These are phyloP conservation scores for Trametes cingulata DNA, from an alignment of 768 basidiomycete species.

Conservation along the genomic window DNA sequence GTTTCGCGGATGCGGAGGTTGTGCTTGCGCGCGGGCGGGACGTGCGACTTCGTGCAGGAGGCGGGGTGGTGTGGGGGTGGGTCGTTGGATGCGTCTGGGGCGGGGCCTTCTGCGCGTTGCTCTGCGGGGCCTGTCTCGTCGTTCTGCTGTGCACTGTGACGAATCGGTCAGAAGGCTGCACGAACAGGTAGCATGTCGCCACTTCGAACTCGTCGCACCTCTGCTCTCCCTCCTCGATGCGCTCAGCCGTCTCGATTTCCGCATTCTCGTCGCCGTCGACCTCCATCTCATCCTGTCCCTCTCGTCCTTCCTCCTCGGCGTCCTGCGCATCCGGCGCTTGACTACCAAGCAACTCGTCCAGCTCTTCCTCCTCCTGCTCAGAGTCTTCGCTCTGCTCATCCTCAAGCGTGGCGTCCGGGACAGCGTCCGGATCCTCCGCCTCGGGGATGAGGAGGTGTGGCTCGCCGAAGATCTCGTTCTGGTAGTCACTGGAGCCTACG, in stretches of 20 bases:
- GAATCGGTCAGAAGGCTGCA: too few relatives aligned
- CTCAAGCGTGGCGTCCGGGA: not conserved
- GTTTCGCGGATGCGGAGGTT: not conserved
- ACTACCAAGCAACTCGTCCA: not conserved
- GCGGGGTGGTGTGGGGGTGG: not conserved
- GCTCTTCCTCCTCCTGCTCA: not conserved
- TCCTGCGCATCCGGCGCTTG: not conserved
- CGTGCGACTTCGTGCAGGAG: not conserved
- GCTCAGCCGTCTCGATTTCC: too few relatives aligned
- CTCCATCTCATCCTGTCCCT: not conserved
- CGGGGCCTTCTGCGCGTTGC: too few relatives aligned
- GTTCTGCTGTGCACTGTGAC: too few relatives aligned
- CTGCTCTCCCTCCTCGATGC: too few relatives aligned
- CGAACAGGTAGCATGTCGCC: too few relatives aligned
- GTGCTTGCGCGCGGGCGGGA: not conserved
- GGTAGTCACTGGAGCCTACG: constrained; percentile 15
- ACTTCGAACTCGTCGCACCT: too few relatives aligned
- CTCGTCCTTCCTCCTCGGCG: not conserved
- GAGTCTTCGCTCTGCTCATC: not conserved
- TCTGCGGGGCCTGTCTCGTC: too few relatives aligned
- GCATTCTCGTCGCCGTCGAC: not conserved
- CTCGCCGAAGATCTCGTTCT: constrained; percentile 13
- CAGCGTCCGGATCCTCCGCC: not conserved
- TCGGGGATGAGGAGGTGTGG: not conserved
- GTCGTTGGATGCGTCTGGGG: not conserved